Base-by-base conservation (phyloP, 257 asterid genomes). In the Ehretia macrophylla region DNA sequence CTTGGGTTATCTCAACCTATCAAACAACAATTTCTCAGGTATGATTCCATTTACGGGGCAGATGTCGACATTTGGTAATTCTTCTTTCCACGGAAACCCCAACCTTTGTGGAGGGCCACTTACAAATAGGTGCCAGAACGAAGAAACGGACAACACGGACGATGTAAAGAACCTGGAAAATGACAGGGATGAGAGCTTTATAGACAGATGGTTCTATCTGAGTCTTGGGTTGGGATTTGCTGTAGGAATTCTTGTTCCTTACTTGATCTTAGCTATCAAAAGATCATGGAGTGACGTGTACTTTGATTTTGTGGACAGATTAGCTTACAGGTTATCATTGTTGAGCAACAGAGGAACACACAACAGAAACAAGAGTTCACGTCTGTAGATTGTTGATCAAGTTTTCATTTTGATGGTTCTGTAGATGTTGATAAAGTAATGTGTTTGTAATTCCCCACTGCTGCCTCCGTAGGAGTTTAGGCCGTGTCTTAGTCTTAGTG, bases 201-300 rank as follows among this genome's bases (percentile, higher is more conserved):
- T 62, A 14, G 76, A 51, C 53, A 27, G 35, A 27, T 77, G 85
- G 86, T 80, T 83, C 62, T 83, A 75, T 64, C 70, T 75, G 17
- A 77, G 90, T 49, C 49, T 83, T 32, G 90, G 73, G 6, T 38
- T 80, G 51, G 90, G 90, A 60, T 83, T 77, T 75, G 68, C 61
- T 18, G 75, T 51, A 10, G 90, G 84, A 9, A 64, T 80, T 62
- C 23, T 68, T 10, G 68, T 73, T 46, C 86, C 85, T 39, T 68
- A 17, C 61, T 17, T 66, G 14, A 55, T 70, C 14, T 21, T 80
- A n/a, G 60, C 52, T 16, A 14, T 77, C 42, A 56, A 58, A 58
- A 80, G 68, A 56, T 56, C 82, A 6, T 79, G 84, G 84, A 65
- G 76, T 19, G 77, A 56, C 0, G 59, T 27, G 47, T 83, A 80